phyloP scores from a whole-genome alignment of 73 alveolate genomes.

The Stentor coeruleus region DNA sequence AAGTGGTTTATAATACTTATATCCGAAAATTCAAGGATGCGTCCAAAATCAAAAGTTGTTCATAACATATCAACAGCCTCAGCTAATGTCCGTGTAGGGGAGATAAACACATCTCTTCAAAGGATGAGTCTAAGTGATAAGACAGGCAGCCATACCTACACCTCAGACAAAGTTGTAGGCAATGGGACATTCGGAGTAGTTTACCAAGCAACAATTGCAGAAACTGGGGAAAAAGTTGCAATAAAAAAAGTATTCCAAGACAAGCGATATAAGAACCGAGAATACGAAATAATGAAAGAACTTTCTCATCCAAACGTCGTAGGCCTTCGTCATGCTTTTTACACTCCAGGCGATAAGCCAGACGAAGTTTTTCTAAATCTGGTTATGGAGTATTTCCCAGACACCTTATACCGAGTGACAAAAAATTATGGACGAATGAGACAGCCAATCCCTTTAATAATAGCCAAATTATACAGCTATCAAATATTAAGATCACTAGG shows the following conservation, averaged over 20 bases:
- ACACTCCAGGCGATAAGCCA: slow-evolving; percentile 84
- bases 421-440: slow-evolving; percentile 81
- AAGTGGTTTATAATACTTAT: slow-evolving; percentile 29
- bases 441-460: slow-evolving; percentile 82
- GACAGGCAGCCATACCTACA: slow-evolving; percentile 57
- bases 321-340: slow-evolving; percentile 78
- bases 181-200: slow-evolving; percentile 88
- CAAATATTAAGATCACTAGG: slow-evolving; percentile 65
- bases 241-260: slow-evolving; percentile 90
- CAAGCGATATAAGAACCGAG: slow-evolving; percentile 88
- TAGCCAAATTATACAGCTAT: slow-evolving; percentile 87
- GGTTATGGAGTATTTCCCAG: slow-evolving; percentile 79
- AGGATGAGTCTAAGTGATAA: not conserved
- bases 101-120: slow-evolving; percentile 7
- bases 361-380: slow-evolving; percentile 68
- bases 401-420: slow-evolving; percentile 72
- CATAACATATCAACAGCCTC: not conserved
- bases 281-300: slow-evolving; percentile 89
- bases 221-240: slow-evolving; percentile 90
- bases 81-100: not conserved
- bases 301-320: slow-evolving; percentile 86
- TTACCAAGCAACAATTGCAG: slow-evolving; percentile 73
- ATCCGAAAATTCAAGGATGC: slow-evolving; percentile 30
- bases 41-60: not conserved
- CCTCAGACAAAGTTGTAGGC: slow-evolving; percentile 82